Evolutionary conservation across 2,329 filamentous ascomycete genomes (phyloP).

Genomic region (Phyllosticta paracitricarpa): DNA sequence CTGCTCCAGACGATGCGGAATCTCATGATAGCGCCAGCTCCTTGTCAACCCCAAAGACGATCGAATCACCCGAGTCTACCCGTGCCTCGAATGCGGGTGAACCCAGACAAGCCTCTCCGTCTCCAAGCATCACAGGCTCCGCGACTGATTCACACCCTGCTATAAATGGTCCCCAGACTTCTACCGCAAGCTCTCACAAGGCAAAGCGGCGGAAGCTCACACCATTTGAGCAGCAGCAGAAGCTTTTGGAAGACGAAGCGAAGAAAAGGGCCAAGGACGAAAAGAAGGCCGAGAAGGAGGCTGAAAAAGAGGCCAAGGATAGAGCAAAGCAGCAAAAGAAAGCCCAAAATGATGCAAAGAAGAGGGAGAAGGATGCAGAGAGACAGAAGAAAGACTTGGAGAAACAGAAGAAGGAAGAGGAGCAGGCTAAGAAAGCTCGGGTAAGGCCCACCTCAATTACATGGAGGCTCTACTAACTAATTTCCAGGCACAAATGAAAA

Average conservation of each 20-base stretch:
- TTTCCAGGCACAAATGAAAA: constrained; percentile 28
- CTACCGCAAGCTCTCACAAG: constrained; percentile 10
- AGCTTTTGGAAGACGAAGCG: constrained; percentile 28
- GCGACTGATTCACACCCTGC: background rate
- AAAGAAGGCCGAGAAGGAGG: constrained; percentile 24
- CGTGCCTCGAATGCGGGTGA: background rate
- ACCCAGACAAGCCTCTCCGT: constrained; percentile 11
- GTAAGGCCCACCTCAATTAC: background rate
- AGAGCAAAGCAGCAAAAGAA: constrained; percentile 21
- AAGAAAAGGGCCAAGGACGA: constrained; percentile 28
- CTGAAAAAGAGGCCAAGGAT: constrained; percentile 17
- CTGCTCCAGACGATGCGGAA: constrained; percentile 21
- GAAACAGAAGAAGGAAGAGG: constrained; percentile 36
- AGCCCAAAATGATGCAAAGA: constrained; percentile 30
- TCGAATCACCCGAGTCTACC: constrained; percentile 20
- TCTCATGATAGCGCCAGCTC: constrained; percentile 18
- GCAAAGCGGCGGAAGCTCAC: constrained; percentile 37
- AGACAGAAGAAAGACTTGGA: constrained; percentile 33
- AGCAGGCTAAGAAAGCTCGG: constrained; percentile 24
- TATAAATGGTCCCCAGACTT: background rate
- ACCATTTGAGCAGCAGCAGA: constrained; percentile 31
- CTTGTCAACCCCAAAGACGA: constrained; percentile 21
- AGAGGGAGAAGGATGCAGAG: constrained; percentile 39
- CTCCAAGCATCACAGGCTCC: constrained; percentile 14
- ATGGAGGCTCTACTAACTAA: background rate